Evolutionary conservation across 1,284 basidiomycete genomes (phyloP).

Genomic region (Amylostereum areolatum): DNA sequence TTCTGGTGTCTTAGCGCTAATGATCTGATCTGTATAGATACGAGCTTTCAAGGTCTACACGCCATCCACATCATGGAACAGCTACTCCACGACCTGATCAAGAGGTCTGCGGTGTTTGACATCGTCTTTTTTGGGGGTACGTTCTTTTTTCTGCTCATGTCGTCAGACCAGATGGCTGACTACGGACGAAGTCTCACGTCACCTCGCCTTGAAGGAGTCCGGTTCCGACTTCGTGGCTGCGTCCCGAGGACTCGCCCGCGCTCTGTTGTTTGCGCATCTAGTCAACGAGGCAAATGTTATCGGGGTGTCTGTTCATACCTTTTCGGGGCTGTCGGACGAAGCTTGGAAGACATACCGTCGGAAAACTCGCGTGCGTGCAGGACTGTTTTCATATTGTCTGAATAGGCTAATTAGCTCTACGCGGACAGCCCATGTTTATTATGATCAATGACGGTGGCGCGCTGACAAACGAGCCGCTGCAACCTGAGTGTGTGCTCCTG

Average conservation of each 20-base stretch:
- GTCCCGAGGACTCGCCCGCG: conserved; percentile 47
- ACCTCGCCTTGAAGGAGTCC: conserved; percentile 35
- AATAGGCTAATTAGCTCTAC: not conserved
- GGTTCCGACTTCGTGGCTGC: conserved; percentile 27
- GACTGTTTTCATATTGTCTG: not conserved
- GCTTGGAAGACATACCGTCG: conserved; percentile 42
- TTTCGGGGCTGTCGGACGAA: conserved; percentile 37
- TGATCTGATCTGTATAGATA: conserved; percentile 27
- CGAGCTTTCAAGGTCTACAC: conserved; percentile 57
- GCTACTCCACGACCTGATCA: conserved; percentile 40
- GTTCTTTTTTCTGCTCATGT: conserved; percentile 8
- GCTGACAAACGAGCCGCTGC: conserved; percentile 3
- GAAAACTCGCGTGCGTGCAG: conserved; percentile 30
- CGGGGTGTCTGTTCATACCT: conserved; percentile 35
- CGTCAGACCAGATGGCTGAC: not conserved
- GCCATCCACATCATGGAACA: conserved; percentile 50
- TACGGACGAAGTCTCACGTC: conserved; percentile 30
- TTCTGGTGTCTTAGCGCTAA: not conserved
- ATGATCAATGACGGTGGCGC: conserved; percentile 50
- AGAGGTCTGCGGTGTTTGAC: conserved; percentile 51
- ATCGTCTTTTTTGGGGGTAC: conserved; percentile 58
- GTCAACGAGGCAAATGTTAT: conserved; percentile 39
- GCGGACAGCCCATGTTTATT: conserved; percentile 62
- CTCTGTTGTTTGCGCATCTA: conserved; percentile 46
- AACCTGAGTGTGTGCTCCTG: conserved; percentile 28